Percentiles rank a stretch among this genome's conserved stretches.
phyloP scores from a whole-genome alignment of 2,329 filamentous ascomycete genomes.

The Colletotrichum eleusines region DNA sequence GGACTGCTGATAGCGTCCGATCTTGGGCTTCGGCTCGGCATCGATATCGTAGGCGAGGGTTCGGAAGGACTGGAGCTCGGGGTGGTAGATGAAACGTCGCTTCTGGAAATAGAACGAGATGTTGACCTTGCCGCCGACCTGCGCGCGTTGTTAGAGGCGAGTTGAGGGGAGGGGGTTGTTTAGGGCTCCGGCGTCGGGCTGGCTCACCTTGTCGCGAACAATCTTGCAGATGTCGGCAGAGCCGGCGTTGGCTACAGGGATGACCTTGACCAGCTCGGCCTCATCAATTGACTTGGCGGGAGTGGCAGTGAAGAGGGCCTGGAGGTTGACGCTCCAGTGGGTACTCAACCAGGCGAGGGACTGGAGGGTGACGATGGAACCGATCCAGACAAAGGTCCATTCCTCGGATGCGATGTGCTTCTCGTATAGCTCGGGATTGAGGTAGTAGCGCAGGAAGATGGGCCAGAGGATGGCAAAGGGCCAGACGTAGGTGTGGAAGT shows the following conservation, averaged over 20 bases:
- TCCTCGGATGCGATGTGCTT: constrained; percentile 92
- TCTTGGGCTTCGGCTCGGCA: constrained; percentile 81
- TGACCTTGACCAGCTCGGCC: constrained; percentile 90
- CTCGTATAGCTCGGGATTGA: constrained; percentile 86
- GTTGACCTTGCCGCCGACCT: constrained; percentile 80
- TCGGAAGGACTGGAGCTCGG: constrained; percentile 78
- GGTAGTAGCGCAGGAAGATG: constrained; percentile 88
- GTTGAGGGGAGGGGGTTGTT: neutral
- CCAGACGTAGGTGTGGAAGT: constrained; percentile 91
- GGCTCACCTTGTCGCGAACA: constrained; percentile 71
- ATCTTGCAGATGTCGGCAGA: constrained; percentile 88
- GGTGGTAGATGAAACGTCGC: constrained; percentile 89
- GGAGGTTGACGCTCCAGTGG: constrained; percentile 94
- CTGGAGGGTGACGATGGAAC: constrained; percentile 88
- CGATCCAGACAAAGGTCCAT: constrained; percentile 97
- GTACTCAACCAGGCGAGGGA: constrained; percentile 94
- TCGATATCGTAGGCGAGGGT: constrained; percentile 89
- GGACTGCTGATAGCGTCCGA: constrained; percentile 83
- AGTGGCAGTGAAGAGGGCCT: constrained; percentile 83
- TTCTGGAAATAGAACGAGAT: constrained; percentile 97
- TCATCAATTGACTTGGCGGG: constrained; percentile 76
- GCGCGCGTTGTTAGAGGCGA: constrained; percentile 15
- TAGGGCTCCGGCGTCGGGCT: neutral
- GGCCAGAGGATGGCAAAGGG: constrained; percentile 95
- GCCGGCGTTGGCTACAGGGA: constrained; percentile 90